Evolutionary conservation across 176 grass and related monocot genomes (phyloP).

Genomic region (Elaeis guineensis): DNA sequence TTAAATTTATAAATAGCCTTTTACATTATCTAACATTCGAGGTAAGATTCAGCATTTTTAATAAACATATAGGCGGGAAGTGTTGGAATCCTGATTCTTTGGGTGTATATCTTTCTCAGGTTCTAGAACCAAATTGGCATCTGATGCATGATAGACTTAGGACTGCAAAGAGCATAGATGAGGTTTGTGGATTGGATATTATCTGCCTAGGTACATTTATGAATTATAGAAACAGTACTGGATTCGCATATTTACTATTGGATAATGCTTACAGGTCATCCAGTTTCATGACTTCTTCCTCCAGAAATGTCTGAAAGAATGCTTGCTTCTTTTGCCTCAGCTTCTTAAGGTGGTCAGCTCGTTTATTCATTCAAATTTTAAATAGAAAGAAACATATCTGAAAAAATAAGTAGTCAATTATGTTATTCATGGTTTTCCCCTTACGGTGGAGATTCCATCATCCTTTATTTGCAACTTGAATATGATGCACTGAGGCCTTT

Average conservation of each 20-base stretch:
- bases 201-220: constrained; percentile 1
- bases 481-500: too few species aligned
- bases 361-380: not conserved
- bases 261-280: constrained; percentile 73
- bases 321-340: constrained; percentile 84
- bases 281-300: constrained; percentile 94
- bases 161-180: constrained; percentile 93
- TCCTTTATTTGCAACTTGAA: too few species aligned
- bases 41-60: constrained; percentile 37
- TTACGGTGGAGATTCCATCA: too few species aligned
- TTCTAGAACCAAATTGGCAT: constrained; percentile 99
- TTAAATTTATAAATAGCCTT: constrained; percentile 97
- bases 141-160: constrained; percentile 70
- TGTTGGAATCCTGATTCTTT: constrained; percentile 8
- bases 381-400: too few species aligned
- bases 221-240: not conserved
- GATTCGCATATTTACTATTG: not conserved
- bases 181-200: constrained; percentile 31
- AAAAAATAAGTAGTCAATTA: too few species aligned
- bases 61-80: constrained; percentile 12
- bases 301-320: constrained; percentile 97
- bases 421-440: too few species aligned
- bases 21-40: constrained; percentile 98
- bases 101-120: constrained; percentile 29
- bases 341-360: constrained; percentile 52